phyloP scores from a whole-genome alignment of 2,329 filamentous ascomycete species.

The Stemphylium lycopersici region DNA sequence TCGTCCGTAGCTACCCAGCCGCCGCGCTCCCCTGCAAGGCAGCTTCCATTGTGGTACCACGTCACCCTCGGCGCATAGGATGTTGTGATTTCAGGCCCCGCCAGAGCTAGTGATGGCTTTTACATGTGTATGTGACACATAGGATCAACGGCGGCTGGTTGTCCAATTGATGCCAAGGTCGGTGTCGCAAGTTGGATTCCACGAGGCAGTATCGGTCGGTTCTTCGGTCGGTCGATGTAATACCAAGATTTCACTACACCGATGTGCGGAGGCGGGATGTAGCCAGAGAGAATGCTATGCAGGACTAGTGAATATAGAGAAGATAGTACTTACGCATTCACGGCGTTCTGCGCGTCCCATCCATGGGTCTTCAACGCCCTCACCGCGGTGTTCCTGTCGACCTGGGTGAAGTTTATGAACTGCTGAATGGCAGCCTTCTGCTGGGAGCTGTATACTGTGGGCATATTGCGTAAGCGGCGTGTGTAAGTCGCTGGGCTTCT shows the following conservation, averaged over 20 bases:
- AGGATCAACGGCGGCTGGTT: neutral
- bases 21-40: neutral
- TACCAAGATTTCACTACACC: neutral
- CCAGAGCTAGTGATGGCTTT: neutral
- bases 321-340: slow-evolving; percentile 54
- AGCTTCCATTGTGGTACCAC: neutral
- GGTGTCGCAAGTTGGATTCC: neutral
- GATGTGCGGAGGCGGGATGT: neutral
- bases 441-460: slow-evolving; percentile 53
- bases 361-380: slow-evolving; percentile 53
- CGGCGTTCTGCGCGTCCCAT: slow-evolving; percentile 54
- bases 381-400: slow-evolving; percentile 53
- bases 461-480: slow-evolving; percentile 48
- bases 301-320: slow-evolving; percentile 4
- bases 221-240: slow-evolving; percentile 3
- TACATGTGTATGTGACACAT: neutral
- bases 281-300: neutral
- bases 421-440: slow-evolving; percentile 55
- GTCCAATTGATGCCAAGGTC: neutral
- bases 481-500: neutral
- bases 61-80: neutral
- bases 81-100: neutral
- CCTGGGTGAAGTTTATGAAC: slow-evolving; percentile 53
- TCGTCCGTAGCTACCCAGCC: neutral
- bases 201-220: neutral